Evolutionary conservation across 176 grass and related monocot genomes (phyloP).

Genomic region (Carex littledalei): DNA sequence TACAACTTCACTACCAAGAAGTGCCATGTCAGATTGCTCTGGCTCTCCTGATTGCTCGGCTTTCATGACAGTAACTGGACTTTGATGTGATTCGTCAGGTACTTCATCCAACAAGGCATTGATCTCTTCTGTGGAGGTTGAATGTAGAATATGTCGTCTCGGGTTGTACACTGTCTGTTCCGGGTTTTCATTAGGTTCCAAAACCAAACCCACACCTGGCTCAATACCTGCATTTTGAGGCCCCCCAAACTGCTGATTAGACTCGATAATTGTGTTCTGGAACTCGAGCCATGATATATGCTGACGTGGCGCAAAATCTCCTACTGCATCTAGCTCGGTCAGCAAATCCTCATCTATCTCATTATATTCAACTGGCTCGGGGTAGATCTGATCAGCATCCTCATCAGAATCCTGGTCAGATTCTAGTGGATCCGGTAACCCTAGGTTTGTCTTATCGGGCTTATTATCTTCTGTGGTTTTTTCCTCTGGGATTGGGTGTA

Average conservation of each 20-base stretch:
- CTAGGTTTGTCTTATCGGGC: constrained; percentile 15
- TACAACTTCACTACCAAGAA: constrained; percentile 1
- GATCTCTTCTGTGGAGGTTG: constrained; percentile 39
- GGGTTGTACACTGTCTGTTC: constrained; percentile 92
- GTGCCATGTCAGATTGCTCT: neutral
- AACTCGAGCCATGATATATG: constrained; percentile 24
- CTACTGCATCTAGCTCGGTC: constrained; percentile 55
- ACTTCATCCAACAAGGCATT: constrained; percentile 28
- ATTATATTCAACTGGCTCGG: constrained; percentile 43
- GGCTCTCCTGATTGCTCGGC: constrained; percentile 7
- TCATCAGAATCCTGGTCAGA: constrained; percentile 67
- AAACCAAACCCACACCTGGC: constrained; percentile 27
- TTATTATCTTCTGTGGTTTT: constrained; percentile 36
- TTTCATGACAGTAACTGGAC: constrained; percentile 11
- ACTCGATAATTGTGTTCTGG: constrained; percentile 16
- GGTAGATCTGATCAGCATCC: constrained; percentile 57
- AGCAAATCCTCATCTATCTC: constrained; percentile 73
- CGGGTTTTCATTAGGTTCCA: constrained; percentile 40
- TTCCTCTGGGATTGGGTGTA: constrained; percentile 70
- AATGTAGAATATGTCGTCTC: constrained; percentile 43
- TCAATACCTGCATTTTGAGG: constrained; percentile 22
- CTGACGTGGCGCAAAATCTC: constrained; percentile 50
- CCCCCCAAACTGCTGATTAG: constrained; percentile 25
- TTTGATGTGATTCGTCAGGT: constrained; percentile 14
- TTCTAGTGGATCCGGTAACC: constrained; percentile 21